These are phyloP conservation scores for Nakazawaea pomicola DNA, from an alignment of 805 yeast genomes.

Conservation along the genomic window DNA sequence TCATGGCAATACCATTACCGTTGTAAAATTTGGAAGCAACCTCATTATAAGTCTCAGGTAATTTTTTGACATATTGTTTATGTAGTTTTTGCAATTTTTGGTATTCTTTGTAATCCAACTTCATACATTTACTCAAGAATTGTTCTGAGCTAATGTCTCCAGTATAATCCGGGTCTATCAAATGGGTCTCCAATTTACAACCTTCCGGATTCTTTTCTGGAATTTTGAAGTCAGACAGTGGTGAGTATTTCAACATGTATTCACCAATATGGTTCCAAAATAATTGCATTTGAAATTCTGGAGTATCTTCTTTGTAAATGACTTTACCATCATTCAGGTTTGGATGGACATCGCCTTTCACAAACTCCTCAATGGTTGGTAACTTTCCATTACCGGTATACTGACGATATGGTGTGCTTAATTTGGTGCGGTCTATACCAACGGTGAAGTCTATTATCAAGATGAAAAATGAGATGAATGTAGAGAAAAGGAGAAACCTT, in stretches of 20 bases:
- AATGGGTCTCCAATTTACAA: conserved; percentile 10
- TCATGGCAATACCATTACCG: conserved; percentile 61
- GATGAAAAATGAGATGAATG: not conserved
- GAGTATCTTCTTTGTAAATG: conserved; percentile 2
- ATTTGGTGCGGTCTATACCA: not conserved
- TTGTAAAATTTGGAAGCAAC: conserved; percentile 35
- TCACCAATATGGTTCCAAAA: conserved; percentile 6
- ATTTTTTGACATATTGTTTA: conserved; percentile 34
- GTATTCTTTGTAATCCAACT: conserved; percentile 8
- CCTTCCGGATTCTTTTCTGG: not conserved
- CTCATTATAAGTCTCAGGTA: conserved; percentile 23
- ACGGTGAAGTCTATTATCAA: conserved; percentile 2
- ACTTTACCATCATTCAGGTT: not conserved
- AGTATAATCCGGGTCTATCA: conserved; percentile 8
- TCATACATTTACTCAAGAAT: conserved; percentile 5
- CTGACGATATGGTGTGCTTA: not conserved
- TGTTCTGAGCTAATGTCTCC: conserved; percentile 8
- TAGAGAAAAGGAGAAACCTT: conserved; percentile 3
- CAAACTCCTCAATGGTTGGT: not conserved
- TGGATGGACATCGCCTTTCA: conserved; percentile 2
- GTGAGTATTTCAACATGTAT: conserved; percentile 3
- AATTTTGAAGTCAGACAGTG: not conserved
- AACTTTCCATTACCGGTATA: not conserved
- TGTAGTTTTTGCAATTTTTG: conserved; percentile 40
- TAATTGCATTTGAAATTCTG: not conserved